A percentile compares a stretch with the other conserved stretches of the same genome.
These are phyloP conservation scores for Ascocoryne sarcoides DNA, from an alignment of 2,329 filamentous ascomycete species.

Conservation along the genomic window DNA sequence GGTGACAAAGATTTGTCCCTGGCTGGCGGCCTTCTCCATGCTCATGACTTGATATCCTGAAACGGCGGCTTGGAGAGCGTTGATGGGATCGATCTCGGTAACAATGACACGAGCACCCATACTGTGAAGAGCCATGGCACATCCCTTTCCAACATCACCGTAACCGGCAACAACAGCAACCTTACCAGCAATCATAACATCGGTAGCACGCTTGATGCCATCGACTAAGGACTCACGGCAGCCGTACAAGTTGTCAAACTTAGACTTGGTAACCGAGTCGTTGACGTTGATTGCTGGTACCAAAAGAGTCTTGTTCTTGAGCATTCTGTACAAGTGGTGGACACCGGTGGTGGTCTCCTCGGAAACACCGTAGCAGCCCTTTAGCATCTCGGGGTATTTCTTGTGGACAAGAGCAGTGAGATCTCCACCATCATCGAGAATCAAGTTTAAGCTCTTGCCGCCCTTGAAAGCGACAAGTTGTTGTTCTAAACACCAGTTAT, in stretches of 20 bases:
- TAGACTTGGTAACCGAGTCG: constrained; percentile 99
- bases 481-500: constrained; percentile 99
- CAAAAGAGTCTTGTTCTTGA: constrained; percentile 82
- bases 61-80: constrained; percentile 97
- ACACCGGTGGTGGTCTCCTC: constrained; percentile 99
- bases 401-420: constrained; percentile 91
- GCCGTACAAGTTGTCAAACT: constrained; percentile 99
- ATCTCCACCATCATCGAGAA: constrained; percentile 97
- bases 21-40: constrained; percentile 88
- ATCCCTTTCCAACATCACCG: constrained; percentile 99
- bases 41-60: constrained; percentile 94
- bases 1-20: constrained; percentile 97
- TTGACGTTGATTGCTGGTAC: constrained; percentile 99
- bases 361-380: constrained; percentile 96
- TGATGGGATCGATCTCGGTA: constrained; percentile 98
- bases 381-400: constrained; percentile 98
- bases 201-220: constrained; percentile 99
- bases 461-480: constrained; percentile 96
- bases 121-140: constrained; percentile 86
- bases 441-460: constrained; percentile 92
- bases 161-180: constrained; percentile 94
- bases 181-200: constrained; percentile 99
- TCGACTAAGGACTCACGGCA: constrained; percentile 98
- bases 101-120: constrained; percentile 97
- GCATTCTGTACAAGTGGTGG: constrained; percentile 98